Evolutionary conservation across 495 filamentous ascomycete species (phyloP).

Genomic region (Astrothelium subdiscretum): DNA sequence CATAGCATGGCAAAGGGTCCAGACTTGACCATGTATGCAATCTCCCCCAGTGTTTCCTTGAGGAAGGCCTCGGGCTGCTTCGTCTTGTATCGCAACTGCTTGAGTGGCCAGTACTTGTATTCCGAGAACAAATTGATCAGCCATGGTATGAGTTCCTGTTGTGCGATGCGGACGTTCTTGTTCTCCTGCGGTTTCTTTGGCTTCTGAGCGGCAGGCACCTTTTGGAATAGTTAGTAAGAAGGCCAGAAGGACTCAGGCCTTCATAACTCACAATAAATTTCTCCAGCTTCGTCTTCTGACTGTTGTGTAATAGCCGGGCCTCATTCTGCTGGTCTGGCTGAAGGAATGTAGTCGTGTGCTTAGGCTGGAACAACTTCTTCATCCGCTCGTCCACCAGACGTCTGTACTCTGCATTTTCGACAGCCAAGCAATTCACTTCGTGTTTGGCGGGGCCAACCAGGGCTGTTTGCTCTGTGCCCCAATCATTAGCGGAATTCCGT

Average conservation of each 20-base stretch:
- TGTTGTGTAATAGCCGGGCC: neutral
- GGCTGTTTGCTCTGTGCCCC: constrained; percentile 59
- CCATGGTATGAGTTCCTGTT: constrained; percentile 71
- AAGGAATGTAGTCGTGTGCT: constrained; percentile 39
- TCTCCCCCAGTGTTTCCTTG: constrained; percentile 67
- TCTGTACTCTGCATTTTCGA: constrained; percentile 61
- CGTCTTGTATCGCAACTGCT: constrained; percentile 56
- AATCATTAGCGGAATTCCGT: neutral
- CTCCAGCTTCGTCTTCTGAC: neutral
- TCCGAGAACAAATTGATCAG: constrained; percentile 71
- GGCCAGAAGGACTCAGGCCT: neutral
- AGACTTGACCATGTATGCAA: constrained; percentile 67
- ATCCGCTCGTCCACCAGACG: constrained; percentile 48
- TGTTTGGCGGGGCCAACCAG: constrained; percentile 61
- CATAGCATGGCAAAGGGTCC: constrained; percentile 77
- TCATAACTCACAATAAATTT: neutral
- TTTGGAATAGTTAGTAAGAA: neutral
- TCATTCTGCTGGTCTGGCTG: neutral
- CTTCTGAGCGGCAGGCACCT: constrained; percentile 4
- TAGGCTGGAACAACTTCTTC: constrained; percentile 52
- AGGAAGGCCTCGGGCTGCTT: constrained; percentile 87
- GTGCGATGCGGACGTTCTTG: constrained; percentile 77
- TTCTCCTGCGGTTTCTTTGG: constrained; percentile 47
- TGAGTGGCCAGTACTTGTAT: constrained; percentile 85
- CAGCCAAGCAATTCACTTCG: constrained; percentile 66